Evolutionary conservation across 345 rosid genomes (phyloP).

Genomic region (Euphorbia pulcherrima): DNA sequence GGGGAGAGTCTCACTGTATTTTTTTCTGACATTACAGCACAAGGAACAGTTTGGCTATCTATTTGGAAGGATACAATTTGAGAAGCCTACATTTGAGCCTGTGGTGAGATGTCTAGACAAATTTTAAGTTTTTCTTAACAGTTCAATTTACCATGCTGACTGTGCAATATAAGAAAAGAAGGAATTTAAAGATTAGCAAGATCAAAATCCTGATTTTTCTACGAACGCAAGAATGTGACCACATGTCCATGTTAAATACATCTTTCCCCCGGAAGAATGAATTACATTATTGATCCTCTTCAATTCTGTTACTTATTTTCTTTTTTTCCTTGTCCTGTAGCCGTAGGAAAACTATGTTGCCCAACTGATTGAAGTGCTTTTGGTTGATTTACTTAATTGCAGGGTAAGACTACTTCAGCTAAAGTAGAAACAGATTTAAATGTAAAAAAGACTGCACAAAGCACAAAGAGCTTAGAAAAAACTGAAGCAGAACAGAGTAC

Average conservation of each 20-base stretch:
- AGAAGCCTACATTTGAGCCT: slow-evolving; percentile 57
- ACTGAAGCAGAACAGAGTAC: slow-evolving; percentile 31
- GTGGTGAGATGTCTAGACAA: slow-evolving; percentile 38
- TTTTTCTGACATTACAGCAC: slow-evolving; percentile 38
- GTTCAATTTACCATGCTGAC: not conserved
- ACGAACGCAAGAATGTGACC: not conserved
- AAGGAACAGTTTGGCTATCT: slow-evolving; percentile 44
- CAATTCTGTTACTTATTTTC: not conserved
- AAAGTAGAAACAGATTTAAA: slow-evolving; percentile 47
- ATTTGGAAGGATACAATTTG: slow-evolving; percentile 45
- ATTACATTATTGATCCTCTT: not conserved
- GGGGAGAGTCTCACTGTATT: not conserved
- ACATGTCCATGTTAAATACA: no score
- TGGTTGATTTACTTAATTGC: slow-evolving; percentile 20
- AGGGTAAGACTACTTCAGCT: slow-evolving; percentile 31
- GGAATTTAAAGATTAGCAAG: not conserved
- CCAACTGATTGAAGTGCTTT: not conserved
- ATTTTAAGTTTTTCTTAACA: not conserved
- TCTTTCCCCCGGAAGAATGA: no score
- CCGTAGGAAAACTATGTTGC: no score
- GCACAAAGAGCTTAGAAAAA: slow-evolving; percentile 42
- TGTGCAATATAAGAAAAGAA: not conserved
- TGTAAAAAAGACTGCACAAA: slow-evolving; percentile 39
- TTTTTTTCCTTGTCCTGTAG: not conserved
- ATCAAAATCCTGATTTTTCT: slow-evolving; percentile 2